Evolutionary conservation across 2,329 filamentous ascomycete species (phyloP), one percentile per base, ranked within the genome.

Genomic region (Fusarium redolens): DNA sequence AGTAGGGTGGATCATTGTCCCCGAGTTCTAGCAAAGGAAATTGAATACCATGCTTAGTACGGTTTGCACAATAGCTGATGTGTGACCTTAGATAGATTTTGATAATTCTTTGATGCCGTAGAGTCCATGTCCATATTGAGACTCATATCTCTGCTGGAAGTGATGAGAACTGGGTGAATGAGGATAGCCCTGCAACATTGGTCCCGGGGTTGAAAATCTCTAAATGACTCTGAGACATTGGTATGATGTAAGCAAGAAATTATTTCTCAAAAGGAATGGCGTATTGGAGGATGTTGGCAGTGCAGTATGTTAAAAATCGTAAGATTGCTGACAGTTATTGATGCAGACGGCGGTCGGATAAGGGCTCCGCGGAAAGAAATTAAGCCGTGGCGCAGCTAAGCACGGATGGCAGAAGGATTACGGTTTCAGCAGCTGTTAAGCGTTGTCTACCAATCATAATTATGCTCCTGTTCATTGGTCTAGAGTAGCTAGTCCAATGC

Each of bases 121-220:
- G 28, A 25, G 57, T 10, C 28, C 25, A 40, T 14, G 6, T 31
- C 57, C 47, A 60, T 35, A 54, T 60, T 7, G 35, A 9, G 6
- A 33, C 4, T 10, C 45, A 35, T 25, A 60, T 54, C 47, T 60
- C 57, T 15, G 35, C 7, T 13, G 57, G 47, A 13, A 60, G 45
- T 33, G 11, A 25, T 7, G 47, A 14, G 28, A 60, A 60, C 6
- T 10, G 13, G 0, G 17, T 9, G 28, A 60, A 60, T 1, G n/a
- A 33, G 4, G 47, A 28, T 14, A 7, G 22, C 6, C 50, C 13
- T n/a, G 2, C 13, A 25, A 20, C 3, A 3, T n/a, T 20, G 2
- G 22, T 2, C 17, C 0, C 3, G 1, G 10, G 25, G 3, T 18
- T 35, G 5, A 33, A 28, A 7, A 55, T 33, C 4, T 55, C 17